Percentiles rank a stretch among this genome's conserved stretches.
Conservation (phyloP, 495 filamentous ascomycete species). For the Daldinia childiae region DNA sequence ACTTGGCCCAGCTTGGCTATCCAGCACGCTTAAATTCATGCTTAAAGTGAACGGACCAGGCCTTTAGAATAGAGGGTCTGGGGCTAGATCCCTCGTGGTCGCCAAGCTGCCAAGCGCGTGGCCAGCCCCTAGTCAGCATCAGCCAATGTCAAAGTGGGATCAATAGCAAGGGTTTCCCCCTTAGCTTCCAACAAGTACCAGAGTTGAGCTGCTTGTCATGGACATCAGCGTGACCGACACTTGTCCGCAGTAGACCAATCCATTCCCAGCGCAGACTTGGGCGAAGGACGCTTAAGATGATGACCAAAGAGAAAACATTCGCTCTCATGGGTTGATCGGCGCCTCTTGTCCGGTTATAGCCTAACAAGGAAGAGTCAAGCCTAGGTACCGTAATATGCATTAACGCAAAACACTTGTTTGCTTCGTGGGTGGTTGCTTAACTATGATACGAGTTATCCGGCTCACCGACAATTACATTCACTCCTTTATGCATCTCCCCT, state of each 20-base stretch:
- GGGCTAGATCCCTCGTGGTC: conserved; percentile 46
- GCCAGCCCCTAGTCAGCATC: conserved; percentile 18
- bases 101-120: conserved; percentile 46
- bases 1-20: conserved; percentile 3
- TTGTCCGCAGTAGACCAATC: conserved; percentile 12
- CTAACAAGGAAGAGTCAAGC: not conserved
- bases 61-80: conserved; percentile 33
- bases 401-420: conserved; percentile 24
- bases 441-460: conserved; percentile 8
- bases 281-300: conserved; percentile 2
- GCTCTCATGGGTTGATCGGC: not conserved
- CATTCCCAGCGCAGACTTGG: not conserved
- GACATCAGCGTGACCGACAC: conserved; percentile 29
- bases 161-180: conserved; percentile 22
- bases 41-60: conserved; percentile 52
- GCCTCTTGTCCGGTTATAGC: not conserved
- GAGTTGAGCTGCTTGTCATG: conserved; percentile 14
- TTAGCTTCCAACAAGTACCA: conserved; percentile 20
- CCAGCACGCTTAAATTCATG: conserved; percentile 60
- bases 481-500: conserved; percentile 16
- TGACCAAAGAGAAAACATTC: not conserved
- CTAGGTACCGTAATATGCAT: not conserved
- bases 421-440: conserved; percentile 35
- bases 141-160: conserved; percentile 27
- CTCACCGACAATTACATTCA: conserved; percentile 33